Conservation (phyloP, 73 alveolate species). For the Paramecium sonneborni region DNA sequence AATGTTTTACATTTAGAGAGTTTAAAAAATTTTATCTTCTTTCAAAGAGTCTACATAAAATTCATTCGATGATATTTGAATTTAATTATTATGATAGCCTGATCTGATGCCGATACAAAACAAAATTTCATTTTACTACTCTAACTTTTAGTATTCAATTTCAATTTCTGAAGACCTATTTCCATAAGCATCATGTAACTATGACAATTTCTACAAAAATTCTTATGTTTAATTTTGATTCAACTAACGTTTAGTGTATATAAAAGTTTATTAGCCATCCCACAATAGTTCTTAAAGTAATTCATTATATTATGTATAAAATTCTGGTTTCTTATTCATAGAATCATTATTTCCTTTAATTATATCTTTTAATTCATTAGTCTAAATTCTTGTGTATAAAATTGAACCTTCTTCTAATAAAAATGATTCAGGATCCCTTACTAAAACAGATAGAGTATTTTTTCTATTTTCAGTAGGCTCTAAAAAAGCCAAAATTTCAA, state of each 20-base stretch:
- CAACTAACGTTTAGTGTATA: not conserved
- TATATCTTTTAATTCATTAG: not conserved
- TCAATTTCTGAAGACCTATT: slow-evolving; percentile 6
- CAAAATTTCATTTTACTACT: not conserved
- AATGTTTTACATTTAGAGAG: not conserved
- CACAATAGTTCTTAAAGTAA: not conserved
- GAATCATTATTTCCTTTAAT: not conserved
- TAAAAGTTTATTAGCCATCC: not conserved
- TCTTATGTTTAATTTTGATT: not conserved
- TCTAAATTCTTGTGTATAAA: slow-evolving; percentile 14
- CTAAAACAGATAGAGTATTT: slow-evolving; percentile 5
- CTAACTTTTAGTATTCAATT: not conserved
- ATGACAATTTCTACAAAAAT: not conserved
- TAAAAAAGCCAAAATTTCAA: not conserved
- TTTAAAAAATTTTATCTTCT: not conserved
- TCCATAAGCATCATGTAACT: slow-evolving; percentile 1
- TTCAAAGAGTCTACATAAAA: not conserved
- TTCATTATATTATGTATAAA: not conserved
- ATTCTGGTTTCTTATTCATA: not conserved
- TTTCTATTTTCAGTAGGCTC: slow-evolving; percentile 11
- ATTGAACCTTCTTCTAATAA: slow-evolving; percentile 9
- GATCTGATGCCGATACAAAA: not conserved
- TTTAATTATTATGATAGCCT: not conserved
- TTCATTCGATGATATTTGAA: not conserved
- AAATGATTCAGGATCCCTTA: slow-evolving; percentile 49